These are phyloP conservation scores for Fusarium duplospermum DNA, from an alignment of 2,329 filamentous ascomycete genomes.

Conservation along the genomic window DNA sequence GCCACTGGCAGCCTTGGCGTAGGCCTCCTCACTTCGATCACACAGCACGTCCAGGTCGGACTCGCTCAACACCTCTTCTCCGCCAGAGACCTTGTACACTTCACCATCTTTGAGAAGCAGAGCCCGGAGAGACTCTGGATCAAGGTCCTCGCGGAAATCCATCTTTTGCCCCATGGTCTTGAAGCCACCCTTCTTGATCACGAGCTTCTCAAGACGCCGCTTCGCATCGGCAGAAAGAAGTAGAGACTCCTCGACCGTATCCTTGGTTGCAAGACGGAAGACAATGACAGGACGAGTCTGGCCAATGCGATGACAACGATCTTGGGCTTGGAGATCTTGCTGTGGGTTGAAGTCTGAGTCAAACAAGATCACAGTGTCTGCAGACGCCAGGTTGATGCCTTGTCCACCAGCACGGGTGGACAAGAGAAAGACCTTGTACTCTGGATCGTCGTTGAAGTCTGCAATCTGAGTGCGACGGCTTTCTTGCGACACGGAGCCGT, in stretches of 20 bases:
- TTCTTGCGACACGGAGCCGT: constrained; percentile 84
- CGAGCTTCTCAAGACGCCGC: constrained; percentile 89
- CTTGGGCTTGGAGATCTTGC: constrained; percentile 95
- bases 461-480: constrained; percentile 78
- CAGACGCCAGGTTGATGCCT: constrained; percentile 92
- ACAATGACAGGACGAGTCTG: constrained; percentile 93
- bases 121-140: constrained; percentile 70
- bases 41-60: constrained; percentile 82
- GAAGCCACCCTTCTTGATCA: constrained; percentile 94
- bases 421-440: constrained; percentile 83
- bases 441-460: constrained; percentile 74
- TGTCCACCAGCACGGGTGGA: constrained; percentile 93
- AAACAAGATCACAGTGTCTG: constrained; percentile 93
- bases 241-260: constrained; percentile 89
- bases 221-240: constrained; percentile 92
- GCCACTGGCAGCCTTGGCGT: constrained; percentile 80
- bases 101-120: constrained; percentile 79
- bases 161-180: constrained; percentile 74
- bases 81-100: constrained; percentile 68
- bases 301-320: constrained; percentile 93
- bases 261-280: constrained; percentile 92
- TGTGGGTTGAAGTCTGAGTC: constrained; percentile 95
- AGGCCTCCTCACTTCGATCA: constrained; percentile 76
- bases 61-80: constrained; percentile 77
- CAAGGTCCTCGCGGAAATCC: constrained; percentile 63